These are phyloP conservation scores for Trametes pubescens DNA, from an alignment of 1,284 basidiomycete genomes.

Conservation along the genomic window DNA sequence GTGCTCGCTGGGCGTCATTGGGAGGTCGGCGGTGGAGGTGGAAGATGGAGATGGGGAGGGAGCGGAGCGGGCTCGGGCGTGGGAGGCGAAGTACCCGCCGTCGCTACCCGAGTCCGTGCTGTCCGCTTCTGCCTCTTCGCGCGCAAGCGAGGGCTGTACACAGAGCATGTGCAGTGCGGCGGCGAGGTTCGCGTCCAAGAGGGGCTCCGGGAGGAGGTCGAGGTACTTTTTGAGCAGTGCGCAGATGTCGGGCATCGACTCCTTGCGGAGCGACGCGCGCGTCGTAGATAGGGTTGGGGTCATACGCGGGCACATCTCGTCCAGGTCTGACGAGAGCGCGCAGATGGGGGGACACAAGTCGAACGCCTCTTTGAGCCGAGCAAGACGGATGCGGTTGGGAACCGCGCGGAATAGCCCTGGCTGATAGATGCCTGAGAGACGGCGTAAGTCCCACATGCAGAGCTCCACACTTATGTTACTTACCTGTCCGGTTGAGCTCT, in stretches of 20 bases:
- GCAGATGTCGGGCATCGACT: conserved; percentile 65
- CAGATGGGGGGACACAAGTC: conserved; percentile 36
- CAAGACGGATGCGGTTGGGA: conserved; percentile 45
- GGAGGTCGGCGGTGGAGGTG: not conserved
- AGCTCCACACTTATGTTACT: conserved; percentile 14
- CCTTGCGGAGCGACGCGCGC: conserved; percentile 50
- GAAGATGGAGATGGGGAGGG: not conserved
- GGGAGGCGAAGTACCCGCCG: conserved; percentile 17
- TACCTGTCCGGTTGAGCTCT: conserved; percentile 65
- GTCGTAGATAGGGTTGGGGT: conserved; percentile 20
- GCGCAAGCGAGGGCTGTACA: conserved; percentile 51
- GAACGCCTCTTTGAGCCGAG: conserved; percentile 48
- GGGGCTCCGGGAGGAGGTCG: conserved; percentile 59
- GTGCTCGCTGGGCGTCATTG: conserved; percentile 24
- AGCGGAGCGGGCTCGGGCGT: conserved; percentile 10
- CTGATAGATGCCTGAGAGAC: conserved; percentile 52
- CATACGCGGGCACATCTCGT: conserved; percentile 21
- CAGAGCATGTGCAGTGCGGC: conserved; percentile 61
- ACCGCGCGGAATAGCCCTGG: conserved; percentile 55
- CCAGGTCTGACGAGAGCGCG: conserved; percentile 24
- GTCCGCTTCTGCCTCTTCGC: conserved; percentile 35
- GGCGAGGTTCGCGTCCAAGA: conserved; percentile 54
- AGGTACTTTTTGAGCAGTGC: conserved; percentile 67
- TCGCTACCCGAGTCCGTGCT: conserved; percentile 6
- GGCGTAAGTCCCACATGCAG: not conserved